Evolutionary conservation across 306 rosid species (phyloP), one percentile per base, ranked within the genome.

Genomic region (Castanea mollissima): DNA sequence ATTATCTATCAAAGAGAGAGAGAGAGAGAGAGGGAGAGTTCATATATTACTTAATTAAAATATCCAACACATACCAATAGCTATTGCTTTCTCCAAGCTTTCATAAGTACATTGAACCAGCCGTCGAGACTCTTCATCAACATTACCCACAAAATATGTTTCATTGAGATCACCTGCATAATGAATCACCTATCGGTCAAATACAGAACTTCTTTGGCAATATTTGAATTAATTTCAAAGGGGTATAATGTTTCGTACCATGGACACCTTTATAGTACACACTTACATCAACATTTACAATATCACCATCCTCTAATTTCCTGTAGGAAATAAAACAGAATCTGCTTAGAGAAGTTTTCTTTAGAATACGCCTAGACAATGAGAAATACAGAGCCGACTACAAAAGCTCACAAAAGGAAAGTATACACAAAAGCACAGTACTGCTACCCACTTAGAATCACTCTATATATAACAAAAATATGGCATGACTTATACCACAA

Each of bases 261-360:
- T 95, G 99, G 78, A 91, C 90, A 4, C 99, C 99, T 78, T 93
- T 95, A 60, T 93, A 91, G 87, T 83, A 90, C 67, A 95, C 98
- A 41, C 89, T 81, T 87, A 95, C 94, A 71, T 95, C 99, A 76
- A 93, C 81, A 81, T 95, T 95, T 69, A 95, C 91, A 80, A 95
- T 90, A 83, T 95, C 98, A 46, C 99, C 99, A 79, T 91, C 98
- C 88, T 95, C 98, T 81, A 95, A 88, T 87, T 90, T 89, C 93
- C 99, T 95, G 89, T 72, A 82, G 77, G 74, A 83, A 70, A 70
- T 57, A 81, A 57, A 87, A 78, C 20, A 54, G 77, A 38, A 3
- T 62, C 55, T 63, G 32, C 52, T 65, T 52, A 80, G 35, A 27
- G 80, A 41, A 70, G 54, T 71, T 52, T 52, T 73, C 65, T 6